Percentiles rank a stretch among this genome's conserved stretches.
Conservation (phyloP, 371 early-diverging fungal genomes). For the Apophysomyces variabilis region DNA sequence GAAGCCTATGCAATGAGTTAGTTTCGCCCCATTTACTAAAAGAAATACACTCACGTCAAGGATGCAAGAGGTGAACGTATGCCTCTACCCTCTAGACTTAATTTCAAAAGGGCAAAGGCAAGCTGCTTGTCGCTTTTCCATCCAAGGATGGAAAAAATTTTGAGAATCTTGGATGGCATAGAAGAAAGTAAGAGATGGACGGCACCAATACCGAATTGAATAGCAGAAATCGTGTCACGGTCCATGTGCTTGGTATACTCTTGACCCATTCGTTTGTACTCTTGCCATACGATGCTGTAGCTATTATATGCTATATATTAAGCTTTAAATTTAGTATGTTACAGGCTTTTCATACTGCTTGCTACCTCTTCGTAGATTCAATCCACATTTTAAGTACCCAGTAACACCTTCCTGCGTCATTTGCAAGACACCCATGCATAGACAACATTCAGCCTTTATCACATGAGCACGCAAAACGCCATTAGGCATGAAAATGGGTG, state of each 20-base stretch:
- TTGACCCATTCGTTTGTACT: constrained; percentile 57
- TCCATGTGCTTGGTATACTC: constrained; percentile 50
- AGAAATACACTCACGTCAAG: constrained; percentile 46
- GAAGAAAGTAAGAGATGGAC: constrained; percentile 64
- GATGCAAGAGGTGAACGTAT: constrained; percentile 64
- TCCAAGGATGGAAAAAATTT: constrained; percentile 56
- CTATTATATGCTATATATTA: constrained; percentile 33
- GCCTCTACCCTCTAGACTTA: constrained; percentile 58
- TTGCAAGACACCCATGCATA: constrained; percentile 59
- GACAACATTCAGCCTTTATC: constrained; percentile 59
- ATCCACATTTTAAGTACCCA: constrained; percentile 61
- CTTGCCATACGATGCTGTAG: constrained; percentile 55
- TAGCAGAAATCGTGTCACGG: constrained; percentile 49
- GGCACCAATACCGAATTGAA: constrained; percentile 64
- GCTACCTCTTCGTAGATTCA: constrained; percentile 65
- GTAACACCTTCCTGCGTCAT: constrained; percentile 63
- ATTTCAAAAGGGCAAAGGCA: constrained; percentile 60
- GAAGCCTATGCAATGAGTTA: constrained; percentile 26
- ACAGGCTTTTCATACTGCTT: constrained; percentile 4
- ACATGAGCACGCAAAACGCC: constrained; percentile 64
- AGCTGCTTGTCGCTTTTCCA: constrained; percentile 63
- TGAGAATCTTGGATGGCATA: constrained; percentile 61
- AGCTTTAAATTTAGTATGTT: neutral
- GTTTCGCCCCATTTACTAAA: neutral
- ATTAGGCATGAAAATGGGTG: constrained; percentile 48